A percentile compares a stretch with the other conserved stretches of the same genome.
Conservation (phyloP, 305 asterid genomes). For the Rubia balearica region DNA sequence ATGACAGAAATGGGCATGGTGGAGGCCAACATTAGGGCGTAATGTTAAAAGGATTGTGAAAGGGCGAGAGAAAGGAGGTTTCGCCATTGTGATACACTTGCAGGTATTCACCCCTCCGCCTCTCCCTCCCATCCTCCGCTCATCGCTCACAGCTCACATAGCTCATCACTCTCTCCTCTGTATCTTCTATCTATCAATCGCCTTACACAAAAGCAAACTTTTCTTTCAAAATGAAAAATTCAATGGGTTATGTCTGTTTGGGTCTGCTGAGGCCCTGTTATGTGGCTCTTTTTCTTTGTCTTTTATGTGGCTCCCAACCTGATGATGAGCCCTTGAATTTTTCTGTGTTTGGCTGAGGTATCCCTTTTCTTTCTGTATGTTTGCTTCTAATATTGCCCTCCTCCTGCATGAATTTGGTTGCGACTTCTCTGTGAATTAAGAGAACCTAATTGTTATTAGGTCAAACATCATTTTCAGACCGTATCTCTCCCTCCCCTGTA, state of each 20-base stretch:
- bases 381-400: neutral
- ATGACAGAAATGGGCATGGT: constrained; percentile 8
- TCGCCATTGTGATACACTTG: constrained; percentile 2
- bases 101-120: constrained; percentile 16
- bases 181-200: neutral
- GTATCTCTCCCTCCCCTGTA: constrained; percentile 18
- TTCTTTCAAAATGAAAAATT: constrained; percentile 8
- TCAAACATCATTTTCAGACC: constrained; percentile 3
- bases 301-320: constrained; percentile 14
- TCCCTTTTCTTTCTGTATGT: neutral
- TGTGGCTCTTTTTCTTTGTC: constrained; percentile 23
- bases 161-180: neutral
- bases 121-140: neutral
- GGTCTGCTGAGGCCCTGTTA: constrained; percentile 15
- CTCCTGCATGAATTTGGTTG: neutral
- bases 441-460: neutral
- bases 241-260: constrained; percentile 7
- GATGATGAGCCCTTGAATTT: constrained; percentile 19
- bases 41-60: neutral
- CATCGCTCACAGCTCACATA: neutral
- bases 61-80: neutral
- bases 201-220: neutral
- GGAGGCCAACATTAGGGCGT: constrained; percentile 13
- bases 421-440: neutral
- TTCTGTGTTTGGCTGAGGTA: constrained; percentile 19